Evolutionary conservation across 768 basidiomycete species (phyloP).

Genomic region (Macrolepiota dolichaula): DNA sequence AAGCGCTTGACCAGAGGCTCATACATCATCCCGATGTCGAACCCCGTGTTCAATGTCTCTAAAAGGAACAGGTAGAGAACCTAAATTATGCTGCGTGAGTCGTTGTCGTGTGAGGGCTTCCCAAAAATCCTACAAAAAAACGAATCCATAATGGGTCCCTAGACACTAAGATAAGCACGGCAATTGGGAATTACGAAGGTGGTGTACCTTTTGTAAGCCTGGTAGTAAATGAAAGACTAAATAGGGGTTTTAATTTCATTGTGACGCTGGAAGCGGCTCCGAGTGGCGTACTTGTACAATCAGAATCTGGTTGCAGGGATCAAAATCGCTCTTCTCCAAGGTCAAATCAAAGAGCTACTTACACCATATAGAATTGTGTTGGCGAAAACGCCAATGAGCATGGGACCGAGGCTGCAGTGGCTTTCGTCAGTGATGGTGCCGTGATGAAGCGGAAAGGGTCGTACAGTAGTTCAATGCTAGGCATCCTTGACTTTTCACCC

Average conservation of each 20-base stretch:
- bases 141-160: constrained; percentile 40
- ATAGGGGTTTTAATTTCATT: not conserved
- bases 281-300: constrained; percentile 28
- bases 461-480: constrained; percentile 4
- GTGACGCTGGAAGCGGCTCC: too few relatives aligned
- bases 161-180: not conserved
- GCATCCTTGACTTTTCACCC: not conserved
- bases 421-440: not conserved
- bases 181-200: not conserved
- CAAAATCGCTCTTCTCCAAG: not conserved
- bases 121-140: constrained; percentile 17
- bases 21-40: constrained; percentile 42
- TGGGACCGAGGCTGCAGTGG: constrained; percentile 35
- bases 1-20: constrained; percentile 41
- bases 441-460: not conserved
- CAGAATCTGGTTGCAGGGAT: constrained; percentile 24
- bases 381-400: constrained; percentile 39
- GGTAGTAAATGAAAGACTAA: constrained; percentile 35
- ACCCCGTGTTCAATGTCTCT: constrained; percentile 42
- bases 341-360: constrained; percentile 8
- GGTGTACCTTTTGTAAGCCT: constrained; percentile 34
- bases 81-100: constrained; percentile 17
- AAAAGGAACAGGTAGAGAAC: constrained; percentile 39
- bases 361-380: constrained; percentile 48
- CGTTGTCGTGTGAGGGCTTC: not conserved